phyloP scores from a whole-genome alignment of 2,329 filamentous ascomycete genomes.

The Ophiostoma novo-ulmi region DNA sequence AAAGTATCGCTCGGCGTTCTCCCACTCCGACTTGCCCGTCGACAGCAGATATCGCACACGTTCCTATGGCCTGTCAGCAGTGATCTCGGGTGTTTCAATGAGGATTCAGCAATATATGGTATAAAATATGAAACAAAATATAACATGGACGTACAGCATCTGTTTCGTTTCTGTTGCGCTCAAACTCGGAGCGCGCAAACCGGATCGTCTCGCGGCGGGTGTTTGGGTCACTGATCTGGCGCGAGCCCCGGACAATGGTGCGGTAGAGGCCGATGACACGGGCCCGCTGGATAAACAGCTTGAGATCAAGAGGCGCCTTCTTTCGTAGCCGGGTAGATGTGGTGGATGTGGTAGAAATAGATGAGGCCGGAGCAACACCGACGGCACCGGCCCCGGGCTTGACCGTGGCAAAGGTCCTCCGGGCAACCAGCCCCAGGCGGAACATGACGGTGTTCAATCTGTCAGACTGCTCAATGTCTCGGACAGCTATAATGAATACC shows the following conservation, averaged over 20 bases:
- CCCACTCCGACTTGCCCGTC: slow-evolving; percentile 62
- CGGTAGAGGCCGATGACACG: slow-evolving; percentile 55
- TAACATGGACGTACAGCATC: slow-evolving; percentile 43
- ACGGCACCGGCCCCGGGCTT: slow-evolving; percentile 24
- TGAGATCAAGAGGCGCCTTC: slow-evolving; percentile 46
- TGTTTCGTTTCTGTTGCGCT: slow-evolving; percentile 51
- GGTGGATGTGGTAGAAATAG: neutral
- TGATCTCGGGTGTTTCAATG: too few relatives aligned
- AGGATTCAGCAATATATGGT: too few relatives aligned
- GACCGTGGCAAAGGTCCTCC: slow-evolving; percentile 35
- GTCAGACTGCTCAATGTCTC: neutral
- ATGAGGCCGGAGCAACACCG: neutral
- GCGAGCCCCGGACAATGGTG: slow-evolving; percentile 51
- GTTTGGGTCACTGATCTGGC: slow-evolving; percentile 45
- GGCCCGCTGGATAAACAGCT: slow-evolving; percentile 57
- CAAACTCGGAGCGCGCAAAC: slow-evolving; percentile 57
- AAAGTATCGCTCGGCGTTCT: slow-evolving; percentile 56
- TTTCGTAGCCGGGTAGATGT: slow-evolving; percentile 2
- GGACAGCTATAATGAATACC: neutral
- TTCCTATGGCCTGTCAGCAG: slow-evolving; percentile 32
- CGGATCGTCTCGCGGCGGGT: slow-evolving; percentile 52
- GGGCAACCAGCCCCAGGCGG: neutral
- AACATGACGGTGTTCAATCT: neutral
- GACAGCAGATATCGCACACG: slow-evolving; percentile 61
- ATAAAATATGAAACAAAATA: neutral